Evolutionary conservation across 2,329 filamentous ascomycete species (phyloP).

Genomic region (Penicillium polonicum): DNA sequence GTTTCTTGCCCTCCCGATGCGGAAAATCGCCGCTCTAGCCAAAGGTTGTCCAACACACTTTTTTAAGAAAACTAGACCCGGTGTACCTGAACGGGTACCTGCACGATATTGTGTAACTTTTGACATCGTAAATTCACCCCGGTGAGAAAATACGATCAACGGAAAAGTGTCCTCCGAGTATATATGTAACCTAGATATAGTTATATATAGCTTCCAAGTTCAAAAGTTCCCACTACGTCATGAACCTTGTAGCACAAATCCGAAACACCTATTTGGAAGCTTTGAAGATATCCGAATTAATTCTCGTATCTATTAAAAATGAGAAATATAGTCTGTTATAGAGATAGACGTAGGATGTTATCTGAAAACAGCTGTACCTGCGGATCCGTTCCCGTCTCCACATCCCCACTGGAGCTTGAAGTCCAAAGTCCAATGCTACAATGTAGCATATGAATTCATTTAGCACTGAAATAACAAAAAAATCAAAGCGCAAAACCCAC

Average conservation of each 20-base stretch:
- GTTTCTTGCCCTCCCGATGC: neutral
- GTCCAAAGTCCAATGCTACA: neutral
- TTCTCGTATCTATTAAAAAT: neutral
- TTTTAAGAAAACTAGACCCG: too few species aligned
- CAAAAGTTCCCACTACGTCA: neutral
- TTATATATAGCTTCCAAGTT: neutral
- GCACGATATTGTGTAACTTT: neutral
- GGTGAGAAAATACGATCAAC: neutral
- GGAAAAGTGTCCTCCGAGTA: neutral
- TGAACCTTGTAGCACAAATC: neutral
- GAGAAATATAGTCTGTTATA: too few species aligned
- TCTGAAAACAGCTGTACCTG: neutral
- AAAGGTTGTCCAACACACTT: neutral
- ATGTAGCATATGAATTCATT: neutral
- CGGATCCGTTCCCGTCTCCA: slow-evolving; percentile 11
- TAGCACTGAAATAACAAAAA: neutral
- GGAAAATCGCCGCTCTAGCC: neutral
- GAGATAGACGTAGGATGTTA: neutral
- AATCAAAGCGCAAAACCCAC: neutral
- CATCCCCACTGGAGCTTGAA: slow-evolving; percentile 4
- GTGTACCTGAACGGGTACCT: neutral
- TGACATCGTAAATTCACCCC: neutral
- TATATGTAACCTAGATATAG: too few species aligned
- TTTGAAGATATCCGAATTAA: neutral
- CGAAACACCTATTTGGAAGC: neutral